A percentile compares a stretch with the other conserved stretches of the same genome.
Evolutionary conservation across 2,329 filamentous ascomycete genomes (phyloP).

Genomic region (Fusarium algeriense): DNA sequence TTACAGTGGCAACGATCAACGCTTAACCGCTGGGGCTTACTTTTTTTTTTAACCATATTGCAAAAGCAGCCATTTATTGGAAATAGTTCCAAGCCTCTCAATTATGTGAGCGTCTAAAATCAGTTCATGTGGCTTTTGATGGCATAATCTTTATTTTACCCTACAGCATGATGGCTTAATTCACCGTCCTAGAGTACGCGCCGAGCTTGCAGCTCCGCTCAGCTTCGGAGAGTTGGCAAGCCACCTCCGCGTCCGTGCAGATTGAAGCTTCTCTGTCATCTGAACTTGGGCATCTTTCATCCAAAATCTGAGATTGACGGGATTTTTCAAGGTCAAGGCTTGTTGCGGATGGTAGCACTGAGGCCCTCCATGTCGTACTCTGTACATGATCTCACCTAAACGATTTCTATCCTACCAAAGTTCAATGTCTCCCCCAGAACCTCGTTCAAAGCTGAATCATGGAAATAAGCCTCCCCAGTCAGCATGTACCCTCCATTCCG

Average conservation of each 20-base stretch:
- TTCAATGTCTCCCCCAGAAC: background rate
- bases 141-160: background rate
- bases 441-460: background rate
- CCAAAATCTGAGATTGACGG: background rate
- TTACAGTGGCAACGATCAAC: background rate
- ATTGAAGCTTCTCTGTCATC: background rate
- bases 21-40: background rate
- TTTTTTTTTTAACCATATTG: background rate
- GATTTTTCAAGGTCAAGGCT: background rate
- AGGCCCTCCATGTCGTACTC: background rate
- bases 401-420: background rate
- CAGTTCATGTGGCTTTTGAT: background rate
- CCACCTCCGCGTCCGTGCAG: background rate
- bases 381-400: background rate
- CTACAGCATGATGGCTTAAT: background rate
- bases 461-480: slow-evolving; percentile 1
- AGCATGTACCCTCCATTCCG: background rate
- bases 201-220: background rate
- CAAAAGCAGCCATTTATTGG: background rate
- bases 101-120: background rate
- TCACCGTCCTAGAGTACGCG: background rate
- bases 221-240: background rate
- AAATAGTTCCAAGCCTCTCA: background rate
- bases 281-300: background rate
- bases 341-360: background rate